A percentile compares a stretch with the other conserved stretches of the same genome.
Conservation (phyloP, 1,284 basidiomycete genomes). For the Apiotrichum porosum region DNA sequence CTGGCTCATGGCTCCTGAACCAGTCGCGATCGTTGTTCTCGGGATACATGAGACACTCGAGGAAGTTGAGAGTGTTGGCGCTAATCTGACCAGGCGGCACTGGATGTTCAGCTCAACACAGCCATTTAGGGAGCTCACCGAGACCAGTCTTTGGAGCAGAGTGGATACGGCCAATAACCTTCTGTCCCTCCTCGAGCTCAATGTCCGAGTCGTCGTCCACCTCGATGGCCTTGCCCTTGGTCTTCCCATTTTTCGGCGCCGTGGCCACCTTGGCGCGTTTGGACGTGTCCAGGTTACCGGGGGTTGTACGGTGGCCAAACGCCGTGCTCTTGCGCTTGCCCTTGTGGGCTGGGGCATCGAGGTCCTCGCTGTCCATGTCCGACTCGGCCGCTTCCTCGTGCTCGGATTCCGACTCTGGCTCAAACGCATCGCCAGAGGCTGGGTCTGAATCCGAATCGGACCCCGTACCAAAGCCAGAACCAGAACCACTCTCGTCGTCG, state of each 20-base stretch:
- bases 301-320: too few species aligned
- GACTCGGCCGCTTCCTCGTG: conserved; percentile 24
- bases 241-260: neutral
- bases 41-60: conserved; percentile 65
- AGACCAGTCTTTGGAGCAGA: conserved; percentile 70
- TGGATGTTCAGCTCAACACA: conserved; percentile 34
- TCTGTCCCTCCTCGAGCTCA: conserved; percentile 34
- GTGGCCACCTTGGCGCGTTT: neutral
- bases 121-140: conserved; percentile 53
- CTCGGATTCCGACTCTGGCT: conserved; percentile 12
- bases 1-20: conserved; percentile 61
- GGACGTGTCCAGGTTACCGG: too few species aligned
- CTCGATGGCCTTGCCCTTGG: conserved; percentile 9
- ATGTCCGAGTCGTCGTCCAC: conserved; percentile 29
- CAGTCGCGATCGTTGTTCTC: conserved; percentile 81
- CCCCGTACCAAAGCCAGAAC: too few species aligned
- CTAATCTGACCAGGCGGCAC: conserved; percentile 82
- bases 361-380: conserved; percentile 32
- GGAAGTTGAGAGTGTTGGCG: conserved; percentile 72
- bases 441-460: neutral
- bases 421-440: conserved; percentile 18
- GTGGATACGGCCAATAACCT: conserved; percentile 48
- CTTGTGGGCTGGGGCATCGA: conserved; percentile 21
- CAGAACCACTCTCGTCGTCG: too few species aligned
- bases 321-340: neutral